Base-by-base conservation (phyloP, 306 rosid genomes). In the Cicer bijugum region DNA sequence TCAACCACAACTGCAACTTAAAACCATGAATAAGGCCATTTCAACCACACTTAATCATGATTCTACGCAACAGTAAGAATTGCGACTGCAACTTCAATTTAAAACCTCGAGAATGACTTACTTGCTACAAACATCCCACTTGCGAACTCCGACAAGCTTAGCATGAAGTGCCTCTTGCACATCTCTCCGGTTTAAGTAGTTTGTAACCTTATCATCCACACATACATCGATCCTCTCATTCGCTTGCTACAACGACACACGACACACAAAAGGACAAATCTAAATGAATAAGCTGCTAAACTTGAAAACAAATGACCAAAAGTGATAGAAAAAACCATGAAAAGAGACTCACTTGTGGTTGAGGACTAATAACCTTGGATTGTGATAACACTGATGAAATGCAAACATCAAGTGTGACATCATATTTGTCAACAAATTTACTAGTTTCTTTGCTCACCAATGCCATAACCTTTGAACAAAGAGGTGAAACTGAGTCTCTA, bases 71-170 rank as follows among this genome's bases (percentile, higher is more conserved):
- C 10, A 9, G 4, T 23, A 6, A 6, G 1, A 0, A 57, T 5
- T 58, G 64, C 0, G 42, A 12, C 16, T 4, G 17, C 10, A 12
- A 59, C 1, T 12, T 17, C 6, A 59, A 33, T 59, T 59, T 59
- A 2, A 12, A 35, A 33, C 43, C 12, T 6, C 8, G 44, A 59
- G 66, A 59, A 59, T 38, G 47, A 62, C 40, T 82, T 88, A 94
- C 98, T 76, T 83, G 97, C 92, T 94, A 88, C 98, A 94, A 35
- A 88, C 97, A 39, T 82, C 89, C 99, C 99, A 94, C 64, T 80
- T 77, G 35, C 85, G 87, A 58, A 91, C 95, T 52, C 99, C 95
- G 43, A 94, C 90, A 67, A 94, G 96, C 46, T 85, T 90, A 1
- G 97, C 99, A 70, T 81, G 99, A 63, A 94, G 92, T 6, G 96